Evolutionary conservation across 1,284 basidiomycete genomes (phyloP), one percentile per base, ranked within the genome.

Genomic region (Veloboletus limbatus): DNA sequence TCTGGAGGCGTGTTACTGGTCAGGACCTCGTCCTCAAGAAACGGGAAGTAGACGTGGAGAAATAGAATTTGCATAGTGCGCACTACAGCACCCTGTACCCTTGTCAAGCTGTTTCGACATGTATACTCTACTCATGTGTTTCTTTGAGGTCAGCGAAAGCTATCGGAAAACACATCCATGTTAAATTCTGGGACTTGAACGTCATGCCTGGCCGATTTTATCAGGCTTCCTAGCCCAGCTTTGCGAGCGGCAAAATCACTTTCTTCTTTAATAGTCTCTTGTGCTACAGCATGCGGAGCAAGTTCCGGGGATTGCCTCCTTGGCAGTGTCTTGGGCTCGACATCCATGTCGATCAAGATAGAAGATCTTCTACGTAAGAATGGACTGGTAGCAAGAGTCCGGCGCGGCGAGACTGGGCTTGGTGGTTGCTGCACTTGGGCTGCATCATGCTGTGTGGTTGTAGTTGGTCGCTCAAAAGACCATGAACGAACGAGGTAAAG

Each of bases 191-290:
- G 87, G 39, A 92, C 85, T 59, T 87, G 76, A 24, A 90, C 78
- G 62, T 92, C 85, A 54, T 88, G 82, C 59, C 88, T 92, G n/a
- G 92, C 92, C 10, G 87, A 80, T 69, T 88, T 91, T 70, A 95
- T 85, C 59, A 94, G 66, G 56, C 76, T 88, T 4, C 91, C 91
- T 38, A 93, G 68, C 18, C 86, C 89, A 43, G 82, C 82, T 58
- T 88, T 87, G 14, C 81, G 74, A 8, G 81, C 77, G 31, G 77
- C 63, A 34, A 79, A 59, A 62, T 86, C 81, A 13, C 69, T 74
- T 55, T 82, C 78, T 43, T 78, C 73, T 45, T 71, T 74, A 14
- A 72, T 62, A 11, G 55, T 46, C 43, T 68, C 69, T 30, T 70
- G 65, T 18, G 57, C 57, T 3, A 50, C 37, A 6, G 38, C 28